A percentile compares a stretch with the other conserved stretches of the same genome.
These are phyloP conservation scores for Hyaloscypha hepaticicola DNA, from an alignment of 495 filamentous ascomycete species.

Conservation along the genomic window DNA sequence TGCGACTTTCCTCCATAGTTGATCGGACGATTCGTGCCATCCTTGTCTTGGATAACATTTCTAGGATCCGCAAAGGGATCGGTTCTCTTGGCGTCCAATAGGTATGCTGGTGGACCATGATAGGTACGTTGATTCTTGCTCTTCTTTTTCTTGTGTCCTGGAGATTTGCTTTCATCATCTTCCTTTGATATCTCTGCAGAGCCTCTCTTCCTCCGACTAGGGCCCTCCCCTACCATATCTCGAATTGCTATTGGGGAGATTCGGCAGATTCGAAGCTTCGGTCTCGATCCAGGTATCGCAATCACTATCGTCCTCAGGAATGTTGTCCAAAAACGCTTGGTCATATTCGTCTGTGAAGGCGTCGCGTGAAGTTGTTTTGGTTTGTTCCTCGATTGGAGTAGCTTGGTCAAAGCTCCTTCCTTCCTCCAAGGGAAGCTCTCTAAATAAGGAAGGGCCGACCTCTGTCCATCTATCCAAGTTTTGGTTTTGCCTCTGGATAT, in stretches of 20 bases:
- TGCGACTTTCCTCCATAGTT: not conserved
- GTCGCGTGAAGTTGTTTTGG: no score
- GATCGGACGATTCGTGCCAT: conserved; percentile 1
- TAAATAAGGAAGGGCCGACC: no score
- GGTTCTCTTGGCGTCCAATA: not conserved
- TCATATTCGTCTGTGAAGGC: no score
- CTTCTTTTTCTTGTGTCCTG: not conserved
- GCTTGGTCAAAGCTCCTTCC: no score
- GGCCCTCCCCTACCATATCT: not conserved
- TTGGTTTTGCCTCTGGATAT: no score
- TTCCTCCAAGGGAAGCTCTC: no score
- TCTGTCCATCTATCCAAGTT: no score
- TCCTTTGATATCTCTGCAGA: not conserved
- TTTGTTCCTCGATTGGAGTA: no score
- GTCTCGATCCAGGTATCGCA: not conserved
- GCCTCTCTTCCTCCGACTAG: not conserved
- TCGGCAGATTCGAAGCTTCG: not conserved
- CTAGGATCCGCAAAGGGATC: conserved; percentile 2
- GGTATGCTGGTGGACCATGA: conserved; percentile 5
- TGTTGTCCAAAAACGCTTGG: no score
- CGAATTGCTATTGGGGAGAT: not conserved
- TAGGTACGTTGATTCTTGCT: not conserved
- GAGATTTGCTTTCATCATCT: not conserved
- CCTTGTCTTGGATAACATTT: conserved; percentile 2
- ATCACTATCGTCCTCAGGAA: not conserved